Evolutionary conservation across 2,329 filamentous ascomycete species (phyloP).

Genomic region (Monosporascus cannonballus): DNA sequence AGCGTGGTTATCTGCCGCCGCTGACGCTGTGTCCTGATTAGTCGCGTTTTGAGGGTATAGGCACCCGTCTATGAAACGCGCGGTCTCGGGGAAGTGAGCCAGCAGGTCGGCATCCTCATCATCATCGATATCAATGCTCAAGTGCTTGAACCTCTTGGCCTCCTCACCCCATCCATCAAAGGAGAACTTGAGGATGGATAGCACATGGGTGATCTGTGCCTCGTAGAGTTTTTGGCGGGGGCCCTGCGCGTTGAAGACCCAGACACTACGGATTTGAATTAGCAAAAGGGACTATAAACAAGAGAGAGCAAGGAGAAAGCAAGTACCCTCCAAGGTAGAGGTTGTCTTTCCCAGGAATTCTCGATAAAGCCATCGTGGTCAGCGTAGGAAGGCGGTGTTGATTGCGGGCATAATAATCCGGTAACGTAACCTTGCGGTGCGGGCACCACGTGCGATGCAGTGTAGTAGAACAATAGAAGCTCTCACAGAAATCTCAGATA

Average conservation of each 20-base stretch:
- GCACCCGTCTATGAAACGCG: conserved; percentile 76
- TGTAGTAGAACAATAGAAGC: too few relatives aligned
- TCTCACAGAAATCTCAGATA: too few relatives aligned
- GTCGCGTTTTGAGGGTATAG: conserved; percentile 34
- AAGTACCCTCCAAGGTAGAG: conserved; percentile 75
- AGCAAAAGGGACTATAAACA: neutral
- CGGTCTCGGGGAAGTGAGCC: conserved; percentile 69
- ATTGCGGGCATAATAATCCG: too few relatives aligned
- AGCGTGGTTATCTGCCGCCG: conserved; percentile 54
- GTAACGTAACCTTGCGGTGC: too few relatives aligned
- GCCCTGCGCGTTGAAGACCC: conserved; percentile 54
- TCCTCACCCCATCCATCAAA: conserved; percentile 37
- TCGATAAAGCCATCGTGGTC: conserved; percentile 53
- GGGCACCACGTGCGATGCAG: too few relatives aligned
- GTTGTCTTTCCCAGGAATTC: conserved; percentile 62
- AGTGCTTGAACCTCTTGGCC: conserved; percentile 60
- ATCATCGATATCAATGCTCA: conserved; percentile 83
- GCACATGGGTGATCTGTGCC: conserved; percentile 77
- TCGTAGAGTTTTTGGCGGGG: conserved; percentile 64
- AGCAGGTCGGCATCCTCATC: conserved; percentile 83
- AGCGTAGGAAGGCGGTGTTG: too few relatives aligned
- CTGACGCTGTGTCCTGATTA: neutral
- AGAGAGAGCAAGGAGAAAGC: neutral
- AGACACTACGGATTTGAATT: conserved; percentile 52
- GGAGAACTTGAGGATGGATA: conserved; percentile 62